Percentiles rank a stretch among this genome's conserved stretches.
Evolutionary conservation across 2,329 filamentous ascomycete species (phyloP).

Genomic region (Tolypocladium cylindrosporum): DNA sequence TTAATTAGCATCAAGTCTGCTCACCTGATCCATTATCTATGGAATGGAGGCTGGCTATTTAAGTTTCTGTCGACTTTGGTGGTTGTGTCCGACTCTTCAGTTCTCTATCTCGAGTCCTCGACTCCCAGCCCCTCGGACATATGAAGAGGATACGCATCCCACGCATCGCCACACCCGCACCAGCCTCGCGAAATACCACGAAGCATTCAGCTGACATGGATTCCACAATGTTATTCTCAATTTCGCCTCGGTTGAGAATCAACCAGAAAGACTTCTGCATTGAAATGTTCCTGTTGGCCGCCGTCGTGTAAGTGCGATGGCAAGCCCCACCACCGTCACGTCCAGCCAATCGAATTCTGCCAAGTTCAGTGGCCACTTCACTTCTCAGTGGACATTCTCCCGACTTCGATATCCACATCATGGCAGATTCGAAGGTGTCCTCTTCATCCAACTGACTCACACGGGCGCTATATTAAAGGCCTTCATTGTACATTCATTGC

Average conservation of each 20-base stretch:
- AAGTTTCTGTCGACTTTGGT: not conserved
- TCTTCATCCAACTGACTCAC: not conserved
- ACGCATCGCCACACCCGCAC: not conserved
- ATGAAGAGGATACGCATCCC: not conserved
- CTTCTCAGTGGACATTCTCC: not conserved
- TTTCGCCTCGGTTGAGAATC: too few species aligned
- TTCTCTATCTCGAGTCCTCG: not conserved
- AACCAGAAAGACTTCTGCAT: too few species aligned
- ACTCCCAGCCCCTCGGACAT: not conserved
- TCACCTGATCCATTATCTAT: not conserved
- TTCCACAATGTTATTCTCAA: not conserved
- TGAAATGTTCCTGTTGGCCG: not conserved
- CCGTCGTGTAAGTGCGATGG: not conserved
- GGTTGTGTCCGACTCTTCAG: not conserved
- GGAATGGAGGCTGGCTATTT: not conserved
- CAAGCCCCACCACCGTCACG: not conserved
- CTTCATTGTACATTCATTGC: not conserved
- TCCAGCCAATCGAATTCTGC: constrained; percentile 5
- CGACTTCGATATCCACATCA: not conserved
- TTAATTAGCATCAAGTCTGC: not conserved
- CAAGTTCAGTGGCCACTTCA: constrained; percentile 1
- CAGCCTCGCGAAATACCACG: not conserved
- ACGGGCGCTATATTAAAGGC: not conserved
- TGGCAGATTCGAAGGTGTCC: not conserved
- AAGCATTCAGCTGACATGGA: not conserved